Evolutionary conservation across 306 rosid genomes (phyloP), one percentile per base, ranked within the genome.

Genomic region (Pyrus betulifolia): DNA sequence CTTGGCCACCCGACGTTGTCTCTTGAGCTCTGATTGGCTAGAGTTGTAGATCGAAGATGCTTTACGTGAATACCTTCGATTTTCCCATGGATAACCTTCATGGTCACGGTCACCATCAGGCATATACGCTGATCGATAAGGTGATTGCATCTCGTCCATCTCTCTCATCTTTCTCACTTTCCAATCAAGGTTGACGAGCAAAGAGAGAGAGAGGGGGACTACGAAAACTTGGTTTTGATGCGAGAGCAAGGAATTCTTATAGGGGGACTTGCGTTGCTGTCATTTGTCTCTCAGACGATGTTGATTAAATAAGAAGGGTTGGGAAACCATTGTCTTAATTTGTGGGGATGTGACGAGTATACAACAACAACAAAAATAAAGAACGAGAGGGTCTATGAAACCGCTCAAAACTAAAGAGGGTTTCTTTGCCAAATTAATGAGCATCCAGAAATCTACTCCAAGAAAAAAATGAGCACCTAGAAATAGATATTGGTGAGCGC

Each of bases 1-100:
- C 80, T 83, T 81, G 4, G 77, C 85, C 22, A 84, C 21, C 21
- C 87, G 75, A 23, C 67, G 38, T 9, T 66, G 63, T 69, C 87
- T 88, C 66, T 81, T 86, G 12, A 67, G 22, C 58, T 86, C 90
- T 10, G 69, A 59, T 23, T 19, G 45, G 3, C 7, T 61, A 27
- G 61, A 74, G 27, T 55, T 18, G 8, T 3, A 60, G 5, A 40
- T 67, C 4, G 59, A 74, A 40, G 69, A 59, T 4, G 58, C 10
- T 73, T 73, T 73, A 17, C 8, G 3, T 3, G 38, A 60, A 44
- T 63, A 23, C 8, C 33, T 64, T 3, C 11, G 44, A 13, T 46
- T 64, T 45, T 66, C 61, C 62, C 79, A 49, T 0, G 30, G 25
- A 19, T 76, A 67, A 13, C 51, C n/a, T 59, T 59, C 55, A 5